Percentiles rank a stretch among this genome's conserved stretches.
These are phyloP conservation scores for Pecoramyces ruminantium DNA, from an alignment of 192 early-diverging fungal species.

Conservation along the genomic window DNA sequence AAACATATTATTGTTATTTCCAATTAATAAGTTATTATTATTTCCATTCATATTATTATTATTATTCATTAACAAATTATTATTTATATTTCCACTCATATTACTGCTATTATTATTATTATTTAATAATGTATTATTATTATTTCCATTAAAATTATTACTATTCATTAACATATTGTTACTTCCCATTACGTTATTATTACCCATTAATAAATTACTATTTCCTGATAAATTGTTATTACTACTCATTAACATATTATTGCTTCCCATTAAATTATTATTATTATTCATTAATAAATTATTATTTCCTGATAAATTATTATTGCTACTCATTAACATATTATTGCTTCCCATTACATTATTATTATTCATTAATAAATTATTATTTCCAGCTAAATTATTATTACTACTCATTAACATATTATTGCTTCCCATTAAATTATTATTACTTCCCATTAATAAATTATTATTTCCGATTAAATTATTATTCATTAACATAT, in stretches of 20 bases:
- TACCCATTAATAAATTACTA: neutral
- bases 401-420: neutral
- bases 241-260: neutral
- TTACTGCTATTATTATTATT: neutral
- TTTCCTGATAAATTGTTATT: neutral
- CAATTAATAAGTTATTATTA: too few relatives aligned
- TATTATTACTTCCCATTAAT: neutral
- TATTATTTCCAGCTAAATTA: neutral
- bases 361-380: neutral
- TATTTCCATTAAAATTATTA: neutral
- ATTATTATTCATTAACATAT: neutral
- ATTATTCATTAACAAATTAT: too few relatives aligned
- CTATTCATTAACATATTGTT: neutral
- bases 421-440: neutral
- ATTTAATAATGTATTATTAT: neutral
- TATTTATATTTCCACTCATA: too few relatives aligned
- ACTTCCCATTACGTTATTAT: neutral
- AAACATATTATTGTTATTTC: neutral
- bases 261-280: neutral
- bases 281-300: neutral
- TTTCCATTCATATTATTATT: too few relatives aligned
- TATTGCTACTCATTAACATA: neutral
- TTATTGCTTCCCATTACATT: neutral
- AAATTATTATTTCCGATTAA: neutral
- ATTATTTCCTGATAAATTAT: neutral